Conservation (phyloP, 331 rosid species). For the Quercus phellos region DNA sequence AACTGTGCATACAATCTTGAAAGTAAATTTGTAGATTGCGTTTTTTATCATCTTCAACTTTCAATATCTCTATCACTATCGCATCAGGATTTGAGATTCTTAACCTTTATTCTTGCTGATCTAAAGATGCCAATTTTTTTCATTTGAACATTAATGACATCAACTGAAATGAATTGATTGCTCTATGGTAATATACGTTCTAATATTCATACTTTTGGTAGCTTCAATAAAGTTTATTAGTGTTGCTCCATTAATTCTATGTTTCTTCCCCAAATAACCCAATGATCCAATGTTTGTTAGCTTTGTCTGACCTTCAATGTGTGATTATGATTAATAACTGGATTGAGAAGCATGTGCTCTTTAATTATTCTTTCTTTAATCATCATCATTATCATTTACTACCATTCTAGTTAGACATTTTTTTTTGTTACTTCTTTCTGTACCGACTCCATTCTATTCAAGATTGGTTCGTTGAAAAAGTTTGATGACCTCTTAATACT, state of each 20-base stretch:
- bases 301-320: neutral
- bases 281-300: neutral
- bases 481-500: neutral
- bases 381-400: neutral
- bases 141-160: neutral
- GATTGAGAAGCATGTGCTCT: neutral
- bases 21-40: neutral
- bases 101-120: neutral
- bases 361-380: neutral
- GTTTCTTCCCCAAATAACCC: neutral
- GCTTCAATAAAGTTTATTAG: neutral
- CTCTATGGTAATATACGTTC: neutral
- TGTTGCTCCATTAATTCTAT: neutral
- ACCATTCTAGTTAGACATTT: neutral
- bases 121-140: neutral
- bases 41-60: neutral
- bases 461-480: neutral
- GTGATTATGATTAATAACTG: neutral
- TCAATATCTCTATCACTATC: neutral
- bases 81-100: neutral
- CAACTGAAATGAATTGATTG: neutral
- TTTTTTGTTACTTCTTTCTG: neutral
- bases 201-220: neutral
- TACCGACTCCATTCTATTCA: neutral
- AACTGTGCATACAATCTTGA: neutral